Percentiles rank a stretch among this genome's conserved stretches.
phyloP scores from a whole-genome alignment of 202 grass and related monocot species.

The Panicum virgatum region DNA sequence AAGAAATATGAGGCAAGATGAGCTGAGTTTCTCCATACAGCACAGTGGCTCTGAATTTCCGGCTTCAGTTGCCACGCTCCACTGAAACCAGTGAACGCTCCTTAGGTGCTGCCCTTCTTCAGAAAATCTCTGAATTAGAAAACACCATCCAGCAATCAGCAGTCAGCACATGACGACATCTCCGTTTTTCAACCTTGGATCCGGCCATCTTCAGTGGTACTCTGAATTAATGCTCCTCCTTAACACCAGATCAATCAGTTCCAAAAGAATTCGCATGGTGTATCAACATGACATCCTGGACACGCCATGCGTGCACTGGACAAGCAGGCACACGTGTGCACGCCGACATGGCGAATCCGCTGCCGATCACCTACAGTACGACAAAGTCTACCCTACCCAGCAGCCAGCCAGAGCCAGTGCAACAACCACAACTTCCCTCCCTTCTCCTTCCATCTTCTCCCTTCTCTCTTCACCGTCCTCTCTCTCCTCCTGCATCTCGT shows the following conservation, averaged over 20 bases:
- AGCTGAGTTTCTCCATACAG: background rate
- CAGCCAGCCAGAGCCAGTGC: background rate
- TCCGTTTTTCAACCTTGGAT: background rate
- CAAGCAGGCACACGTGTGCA: slow-evolving; percentile 27
- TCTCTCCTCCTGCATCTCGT: background rate
- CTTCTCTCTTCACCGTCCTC: background rate
- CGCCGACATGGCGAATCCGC: slow-evolving; percentile 9
- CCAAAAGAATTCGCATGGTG: background rate
- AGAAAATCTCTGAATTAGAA: background rate
- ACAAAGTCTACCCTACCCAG: background rate
- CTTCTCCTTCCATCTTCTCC: too few species aligned
- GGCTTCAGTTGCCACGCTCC: background rate
- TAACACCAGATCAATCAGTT: background rate
- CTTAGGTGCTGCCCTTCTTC: background rate
- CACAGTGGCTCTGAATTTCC: background rate
- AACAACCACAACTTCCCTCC: background rate
- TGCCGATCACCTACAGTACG: slow-evolving; percentile 20
- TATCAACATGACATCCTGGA: background rate
- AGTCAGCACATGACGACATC: background rate
- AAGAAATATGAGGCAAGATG: background rate
- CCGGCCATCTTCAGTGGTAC: background rate
- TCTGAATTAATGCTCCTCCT: background rate
- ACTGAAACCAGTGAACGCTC: background rate
- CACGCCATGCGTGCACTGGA: background rate
- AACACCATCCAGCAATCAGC: background rate